These are phyloP conservation scores for Polychaeton citri DNA, from an alignment of 2,329 filamentous ascomycete genomes.

Conservation along the genomic window DNA sequence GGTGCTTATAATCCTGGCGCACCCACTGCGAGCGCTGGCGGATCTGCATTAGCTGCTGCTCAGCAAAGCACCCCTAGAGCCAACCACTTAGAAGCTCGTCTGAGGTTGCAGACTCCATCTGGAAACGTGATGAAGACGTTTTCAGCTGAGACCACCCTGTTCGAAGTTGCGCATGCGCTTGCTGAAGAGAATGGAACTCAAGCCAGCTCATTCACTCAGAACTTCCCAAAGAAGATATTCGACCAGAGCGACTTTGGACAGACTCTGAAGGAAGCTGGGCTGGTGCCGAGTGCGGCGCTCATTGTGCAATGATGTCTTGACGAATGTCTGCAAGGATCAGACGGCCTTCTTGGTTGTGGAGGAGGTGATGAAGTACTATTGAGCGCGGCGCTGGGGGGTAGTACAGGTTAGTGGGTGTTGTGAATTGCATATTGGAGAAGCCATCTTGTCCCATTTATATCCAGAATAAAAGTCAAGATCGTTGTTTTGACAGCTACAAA, in stretches of 20 bases:
- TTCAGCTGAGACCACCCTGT: constrained; percentile 78
- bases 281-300: constrained; percentile 82
- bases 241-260: constrained; percentile 62
- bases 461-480: no score
- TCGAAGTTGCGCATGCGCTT: constrained; percentile 74
- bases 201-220: constrained; percentile 69
- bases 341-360: no score
- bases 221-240: constrained; percentile 76
- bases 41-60: constrained; percentile 30
- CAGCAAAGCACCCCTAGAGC: constrained; percentile 44
- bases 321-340: no score
- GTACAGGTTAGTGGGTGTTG: no score
- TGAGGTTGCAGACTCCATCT: constrained; percentile 63
- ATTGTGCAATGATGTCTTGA: constrained; percentile 54
- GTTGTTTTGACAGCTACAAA: no score
- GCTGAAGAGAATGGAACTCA: constrained; percentile 55
- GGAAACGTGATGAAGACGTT: constrained; percentile 80
- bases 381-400: no score
- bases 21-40: constrained; percentile 21
- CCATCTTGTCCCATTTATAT: no score
- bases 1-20: constrained; percentile 37
- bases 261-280: constrained; percentile 81
- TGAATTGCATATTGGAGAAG: no score
- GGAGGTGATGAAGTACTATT: no score
- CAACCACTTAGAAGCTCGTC: constrained; percentile 64